Conservation (phyloP, 768 basidiomycete species). For the Mycena galericulata region DNA sequence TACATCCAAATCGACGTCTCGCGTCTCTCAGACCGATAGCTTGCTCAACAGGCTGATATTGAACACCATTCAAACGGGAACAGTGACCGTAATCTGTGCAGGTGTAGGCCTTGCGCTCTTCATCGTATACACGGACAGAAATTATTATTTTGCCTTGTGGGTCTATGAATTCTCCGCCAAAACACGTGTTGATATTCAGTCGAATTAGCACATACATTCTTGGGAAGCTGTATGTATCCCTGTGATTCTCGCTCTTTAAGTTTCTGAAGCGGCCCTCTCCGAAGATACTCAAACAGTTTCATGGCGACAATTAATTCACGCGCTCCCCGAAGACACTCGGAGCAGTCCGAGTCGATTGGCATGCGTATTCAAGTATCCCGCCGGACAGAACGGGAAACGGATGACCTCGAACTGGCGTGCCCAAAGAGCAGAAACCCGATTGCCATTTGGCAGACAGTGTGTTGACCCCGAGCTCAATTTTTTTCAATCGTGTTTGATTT, state of each 20-base stretch:
- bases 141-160: slow-evolving; percentile 16
- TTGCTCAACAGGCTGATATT: slow-evolving; percentile 9
- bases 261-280: too few species aligned
- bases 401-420: background rate
- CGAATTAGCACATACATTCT: background rate
- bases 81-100: slow-evolving; percentile 10
- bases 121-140: slow-evolving; percentile 20
- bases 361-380: background rate
- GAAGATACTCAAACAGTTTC: slow-evolving; percentile 26
- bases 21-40: background rate
- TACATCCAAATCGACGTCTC: background rate
- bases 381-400: background rate
- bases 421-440: background rate
- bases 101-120: slow-evolving; percentile 10
- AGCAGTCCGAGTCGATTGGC: background rate
- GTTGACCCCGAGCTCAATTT: too few species aligned
- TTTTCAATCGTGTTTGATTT: too few species aligned
- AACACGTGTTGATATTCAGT: background rate
- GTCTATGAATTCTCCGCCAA: background rate
- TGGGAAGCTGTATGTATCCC: slow-evolving; percentile 8
- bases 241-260: background rate
- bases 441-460: background rate
- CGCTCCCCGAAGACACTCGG: background rate
- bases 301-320: slow-evolving; percentile 13
- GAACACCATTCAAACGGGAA: slow-evolving; percentile 8